phyloP scores from a whole-genome alignment of 495 filamentous ascomycete species.

The Tuber melanosporum region DNA sequence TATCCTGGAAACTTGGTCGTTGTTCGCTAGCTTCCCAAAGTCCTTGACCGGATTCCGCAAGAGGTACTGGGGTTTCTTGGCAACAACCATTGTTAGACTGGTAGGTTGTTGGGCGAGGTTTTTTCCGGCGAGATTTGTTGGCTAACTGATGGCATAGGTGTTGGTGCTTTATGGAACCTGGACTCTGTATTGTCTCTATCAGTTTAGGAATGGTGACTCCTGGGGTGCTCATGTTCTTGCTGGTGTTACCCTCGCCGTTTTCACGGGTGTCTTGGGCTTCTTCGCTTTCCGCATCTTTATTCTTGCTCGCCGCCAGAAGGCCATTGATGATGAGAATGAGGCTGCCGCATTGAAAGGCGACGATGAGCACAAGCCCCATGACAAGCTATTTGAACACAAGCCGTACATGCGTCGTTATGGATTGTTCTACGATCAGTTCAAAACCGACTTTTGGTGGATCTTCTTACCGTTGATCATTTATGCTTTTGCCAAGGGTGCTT shows the following conservation, averaged over 20 bases:
- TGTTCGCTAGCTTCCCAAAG: conserved; percentile 82
- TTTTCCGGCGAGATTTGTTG: conserved; percentile 6
- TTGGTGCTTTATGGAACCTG: conserved; percentile 89
- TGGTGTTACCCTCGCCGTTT: conserved; percentile 68
- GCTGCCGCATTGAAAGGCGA: conserved; percentile 35
- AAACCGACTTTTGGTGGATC: conserved; percentile 90
- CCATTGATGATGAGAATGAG: conserved; percentile 45
- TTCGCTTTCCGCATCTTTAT: conserved; percentile 78
- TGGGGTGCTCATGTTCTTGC: conserved; percentile 90
- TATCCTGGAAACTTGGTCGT: conserved; percentile 82
- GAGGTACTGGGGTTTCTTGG: conserved; percentile 89
- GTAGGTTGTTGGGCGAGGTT: conserved; percentile 17
- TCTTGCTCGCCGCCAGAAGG: conserved; percentile 68
- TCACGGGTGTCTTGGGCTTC: conserved; percentile 69
- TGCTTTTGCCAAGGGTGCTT: conserved; percentile 81
- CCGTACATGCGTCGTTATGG: conserved; percentile 91
- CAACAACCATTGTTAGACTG: conserved; percentile 78
- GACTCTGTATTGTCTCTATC: conserved; percentile 93
- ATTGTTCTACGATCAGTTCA: conserved; percentile 93
- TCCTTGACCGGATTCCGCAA: conserved; percentile 77
- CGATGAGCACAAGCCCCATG: conserved; percentile 38
- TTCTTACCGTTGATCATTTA: conserved; percentile 89
- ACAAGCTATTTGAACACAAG: conserved; percentile 73
- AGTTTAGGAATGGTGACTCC: conserved; percentile 87
- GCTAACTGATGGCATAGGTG: conserved; percentile 47